phyloP scores from a whole-genome alignment of 306 rosid species.

The Dalbergia cultrata region DNA sequence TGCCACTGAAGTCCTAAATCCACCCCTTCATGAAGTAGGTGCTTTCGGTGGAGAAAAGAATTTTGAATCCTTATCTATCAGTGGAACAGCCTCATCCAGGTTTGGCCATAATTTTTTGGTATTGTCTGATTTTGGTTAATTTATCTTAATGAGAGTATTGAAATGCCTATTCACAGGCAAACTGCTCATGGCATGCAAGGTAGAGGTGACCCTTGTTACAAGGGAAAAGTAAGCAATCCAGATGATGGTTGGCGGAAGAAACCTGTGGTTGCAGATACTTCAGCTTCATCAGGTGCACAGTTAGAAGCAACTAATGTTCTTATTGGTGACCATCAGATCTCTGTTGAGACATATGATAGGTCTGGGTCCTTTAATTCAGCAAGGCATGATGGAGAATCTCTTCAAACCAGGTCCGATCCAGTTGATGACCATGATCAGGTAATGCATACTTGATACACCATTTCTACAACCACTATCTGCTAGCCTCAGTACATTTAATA shows the following conservation, averaged over 20 bases:
- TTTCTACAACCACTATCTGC: constrained; percentile 37
- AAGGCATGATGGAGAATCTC: constrained; percentile 64
- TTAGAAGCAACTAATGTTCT: constrained; percentile 59
- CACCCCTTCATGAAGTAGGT: constrained; percentile 54
- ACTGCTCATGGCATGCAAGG: constrained; percentile 65
- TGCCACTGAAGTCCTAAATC: constrained; percentile 51
- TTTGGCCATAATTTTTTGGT: constrained; percentile 54
- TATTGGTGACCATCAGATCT: constrained; percentile 60
- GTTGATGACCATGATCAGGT: constrained; percentile 78
- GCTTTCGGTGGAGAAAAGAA: constrained; percentile 59
- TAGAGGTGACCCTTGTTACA: constrained; percentile 64
- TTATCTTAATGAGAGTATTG: constrained; percentile 44
- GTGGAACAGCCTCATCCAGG: constrained; percentile 70
- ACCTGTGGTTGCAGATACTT: constrained; percentile 52
- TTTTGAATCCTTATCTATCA: constrained; percentile 48
- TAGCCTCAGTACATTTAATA: constrained; percentile 32
- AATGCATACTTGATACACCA: constrained; percentile 41
- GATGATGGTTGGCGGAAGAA: constrained; percentile 79
- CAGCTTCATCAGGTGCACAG: constrained; percentile 53
- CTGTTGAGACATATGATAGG: constrained; percentile 56
- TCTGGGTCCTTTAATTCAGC: constrained; percentile 56
- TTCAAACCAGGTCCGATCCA: constrained; percentile 58
- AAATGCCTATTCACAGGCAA: constrained; percentile 71
- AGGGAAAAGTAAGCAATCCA: constrained; percentile 61
- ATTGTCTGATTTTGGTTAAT: constrained; percentile 48